phyloP scores from a whole-genome alignment of 2,329 filamentous ascomycete species.

The Scorias spongiosa region DNA sequence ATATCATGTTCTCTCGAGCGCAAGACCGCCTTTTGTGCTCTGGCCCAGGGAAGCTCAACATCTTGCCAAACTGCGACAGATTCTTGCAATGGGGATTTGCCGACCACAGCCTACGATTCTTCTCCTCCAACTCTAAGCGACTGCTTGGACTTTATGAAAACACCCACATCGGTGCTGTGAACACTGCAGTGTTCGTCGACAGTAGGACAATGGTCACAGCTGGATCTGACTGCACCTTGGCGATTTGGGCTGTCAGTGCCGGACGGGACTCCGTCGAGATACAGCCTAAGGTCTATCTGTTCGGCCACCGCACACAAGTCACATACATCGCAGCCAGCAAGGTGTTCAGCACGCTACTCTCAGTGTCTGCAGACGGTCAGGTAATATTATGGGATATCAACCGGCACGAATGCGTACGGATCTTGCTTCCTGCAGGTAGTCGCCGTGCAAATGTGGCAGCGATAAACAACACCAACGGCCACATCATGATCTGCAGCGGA shows the following conservation, averaged over 20 bases:
- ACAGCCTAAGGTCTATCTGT: conserved; percentile 62
- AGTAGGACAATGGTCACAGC: conserved; percentile 83
- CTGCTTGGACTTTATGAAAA: conserved; percentile 84
- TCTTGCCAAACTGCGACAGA: conserved; percentile 74
- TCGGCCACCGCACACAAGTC: conserved; percentile 77
- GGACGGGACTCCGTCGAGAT: conserved; percentile 58
- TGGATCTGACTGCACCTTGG: conserved; percentile 81
- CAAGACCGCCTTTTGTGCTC: conserved; percentile 72
- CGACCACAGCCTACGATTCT: conserved; percentile 86
- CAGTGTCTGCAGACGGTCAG: conserved; percentile 65
- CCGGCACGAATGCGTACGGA: conserved; percentile 59
- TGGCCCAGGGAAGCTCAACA: conserved; percentile 70
- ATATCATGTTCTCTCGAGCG: conserved; percentile 62
- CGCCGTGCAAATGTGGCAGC: conserved; percentile 49
- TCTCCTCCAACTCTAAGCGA: conserved; percentile 67
- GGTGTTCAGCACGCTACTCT: conserved; percentile 76
- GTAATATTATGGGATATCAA: conserved; percentile 92
- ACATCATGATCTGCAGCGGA: conserved; percentile 72
- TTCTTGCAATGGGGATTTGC: conserved; percentile 94
- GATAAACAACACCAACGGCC: conserved; percentile 82
- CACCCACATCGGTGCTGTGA: conserved; percentile 79
- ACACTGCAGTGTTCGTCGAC: conserved; percentile 69
- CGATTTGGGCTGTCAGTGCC: conserved; percentile 57
- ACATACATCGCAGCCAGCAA: conserved; percentile 71
- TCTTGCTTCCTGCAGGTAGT: conserved; percentile 39